Conservation (phyloP, 1,284 basidiomycete species). For the Cutaneotrichosporon mucoides region DNA sequence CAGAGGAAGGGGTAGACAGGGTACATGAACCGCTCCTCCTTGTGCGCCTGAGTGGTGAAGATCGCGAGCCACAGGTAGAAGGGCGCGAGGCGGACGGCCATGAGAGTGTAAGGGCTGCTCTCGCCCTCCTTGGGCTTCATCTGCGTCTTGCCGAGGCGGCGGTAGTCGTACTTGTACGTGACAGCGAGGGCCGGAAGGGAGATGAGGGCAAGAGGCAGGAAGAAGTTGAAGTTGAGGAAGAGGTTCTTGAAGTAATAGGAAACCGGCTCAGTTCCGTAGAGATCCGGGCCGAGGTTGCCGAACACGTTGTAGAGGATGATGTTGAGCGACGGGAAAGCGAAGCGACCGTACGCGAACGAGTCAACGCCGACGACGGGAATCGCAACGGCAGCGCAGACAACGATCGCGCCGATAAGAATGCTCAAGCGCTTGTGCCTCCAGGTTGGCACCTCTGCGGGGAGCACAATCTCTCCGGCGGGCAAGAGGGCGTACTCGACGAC, state of each 20-base stretch:
- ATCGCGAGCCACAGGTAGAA: constrained; percentile 86
- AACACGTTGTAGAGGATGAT: constrained; percentile 93
- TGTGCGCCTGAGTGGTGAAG: constrained; percentile 79
- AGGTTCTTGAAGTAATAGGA: constrained; percentile 81
- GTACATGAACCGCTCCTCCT: constrained; percentile 98
- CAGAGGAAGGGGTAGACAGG: constrained; percentile 87
- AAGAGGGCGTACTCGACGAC: constrained; percentile 86
- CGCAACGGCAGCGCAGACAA: constrained; percentile 48
- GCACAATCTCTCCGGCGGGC: constrained; percentile 65
- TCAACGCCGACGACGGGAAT: constrained; percentile 76
- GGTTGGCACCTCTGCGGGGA: constrained; percentile 50
- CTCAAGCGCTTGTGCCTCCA: constrained; percentile 65
- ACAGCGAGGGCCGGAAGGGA: constrained; percentile 75
- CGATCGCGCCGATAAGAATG: constrained; percentile 60
- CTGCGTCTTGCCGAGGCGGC: constrained; percentile 66
- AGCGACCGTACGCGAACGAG: constrained; percentile 77
- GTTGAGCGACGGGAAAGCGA: constrained; percentile 82
- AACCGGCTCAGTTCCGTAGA: constrained; percentile 90
- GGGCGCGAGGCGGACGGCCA: constrained; percentile 71
- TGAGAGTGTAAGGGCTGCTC: constrained; percentile 66
- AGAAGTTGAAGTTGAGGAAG: constrained; percentile 86
- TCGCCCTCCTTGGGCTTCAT: constrained; percentile 58
- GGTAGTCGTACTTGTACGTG: constrained; percentile 69
- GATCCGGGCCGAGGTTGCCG: constrained; percentile 62
- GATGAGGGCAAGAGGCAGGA: constrained; percentile 71